phyloP scores from a whole-genome alignment of 352 stramenopile genomes.

The Globisporangium cylindrosporum region DNA sequence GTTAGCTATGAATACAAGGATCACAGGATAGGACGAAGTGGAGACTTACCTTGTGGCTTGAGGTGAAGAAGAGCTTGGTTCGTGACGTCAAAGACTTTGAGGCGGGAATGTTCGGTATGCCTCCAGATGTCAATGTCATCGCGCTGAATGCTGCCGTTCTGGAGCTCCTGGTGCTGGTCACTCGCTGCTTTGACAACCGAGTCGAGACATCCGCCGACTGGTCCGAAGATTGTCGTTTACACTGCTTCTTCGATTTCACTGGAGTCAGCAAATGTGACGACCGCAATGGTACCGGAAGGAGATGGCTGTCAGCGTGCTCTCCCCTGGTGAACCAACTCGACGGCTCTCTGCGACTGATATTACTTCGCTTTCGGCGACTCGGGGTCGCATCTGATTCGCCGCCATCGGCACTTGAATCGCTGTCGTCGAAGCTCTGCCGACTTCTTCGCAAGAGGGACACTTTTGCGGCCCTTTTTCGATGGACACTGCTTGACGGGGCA shows the following conservation, averaged over 20 bases:
- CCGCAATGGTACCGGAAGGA: background rate
- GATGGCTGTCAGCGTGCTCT: background rate
- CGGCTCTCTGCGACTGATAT: conserved; percentile 27
- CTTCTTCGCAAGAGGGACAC: conserved; percentile 35
- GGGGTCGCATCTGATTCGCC: conserved; percentile 41
- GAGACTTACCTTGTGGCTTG: conserved; percentile 57
- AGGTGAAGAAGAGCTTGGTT: conserved; percentile 68
- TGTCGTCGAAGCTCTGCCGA: conserved; percentile 52
- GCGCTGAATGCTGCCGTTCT: conserved; percentile 18
- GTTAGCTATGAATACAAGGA: too few species aligned
- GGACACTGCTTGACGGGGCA: background rate
- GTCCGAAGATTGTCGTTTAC: conserved; percentile 50
- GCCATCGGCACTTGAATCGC: conserved; percentile 59
- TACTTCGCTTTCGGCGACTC: conserved; percentile 65
- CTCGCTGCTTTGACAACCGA: conserved; percentile 41
- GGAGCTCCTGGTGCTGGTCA: conserved; percentile 19
- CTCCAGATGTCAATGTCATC: conserved; percentile 12
- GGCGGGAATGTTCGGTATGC: conserved; percentile 2
- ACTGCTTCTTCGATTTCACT: conserved; percentile 39
- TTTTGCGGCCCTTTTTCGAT: conserved; percentile 4
- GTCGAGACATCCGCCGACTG: conserved; percentile 30
- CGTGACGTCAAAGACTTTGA: background rate
- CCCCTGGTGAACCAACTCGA: conserved; percentile 19
- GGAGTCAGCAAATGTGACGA: conserved; percentile 13
- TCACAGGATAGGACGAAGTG: too few species aligned